A percentile compares a stretch with the other conserved stretches of the same genome.
These are phyloP conservation scores for Beta corolliflora DNA, from an alignment of 179 eudicot species.

Conservation along the genomic window DNA sequence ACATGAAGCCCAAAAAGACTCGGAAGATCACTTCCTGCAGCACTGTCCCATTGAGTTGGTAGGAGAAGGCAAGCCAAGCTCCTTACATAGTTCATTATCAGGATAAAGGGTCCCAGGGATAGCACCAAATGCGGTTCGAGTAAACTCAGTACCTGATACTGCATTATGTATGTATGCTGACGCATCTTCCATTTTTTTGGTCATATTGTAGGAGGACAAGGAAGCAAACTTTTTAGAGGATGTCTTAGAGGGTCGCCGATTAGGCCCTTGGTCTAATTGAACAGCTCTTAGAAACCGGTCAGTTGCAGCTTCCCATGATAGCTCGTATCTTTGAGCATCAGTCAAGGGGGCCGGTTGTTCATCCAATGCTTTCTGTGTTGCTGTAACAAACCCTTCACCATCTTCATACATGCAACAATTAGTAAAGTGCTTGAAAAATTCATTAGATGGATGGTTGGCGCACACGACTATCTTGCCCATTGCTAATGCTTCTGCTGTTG, in stretches of 20 bases:
- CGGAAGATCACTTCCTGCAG: slow-evolving; percentile 7
- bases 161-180: slow-evolving; percentile 69
- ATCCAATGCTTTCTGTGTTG: slow-evolving; percentile 52
- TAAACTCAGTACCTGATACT: slow-evolving; percentile 50
- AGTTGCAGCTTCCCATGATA: slow-evolving; percentile 97
- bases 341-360: slow-evolving; percentile 72
- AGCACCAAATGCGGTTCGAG: slow-evolving; percentile 47
- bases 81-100: slow-evolving; percentile 65
- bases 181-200: slow-evolving; percentile 67
- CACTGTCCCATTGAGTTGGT: slow-evolving; percentile 22
- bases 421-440: slow-evolving; percentile 90
- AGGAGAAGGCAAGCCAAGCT: slow-evolving; percentile 55
- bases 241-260: slow-evolving; percentile 19
- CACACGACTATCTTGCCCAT: slow-evolving; percentile 97
- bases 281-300: slow-evolving; percentile 67
- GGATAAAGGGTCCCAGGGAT: slow-evolving; percentile 57
- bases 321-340: slow-evolving; percentile 63
- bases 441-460: slow-evolving; percentile 90
- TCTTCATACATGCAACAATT: slow-evolving; percentile 70
- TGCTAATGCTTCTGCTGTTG: slow-evolving; percentile 95
- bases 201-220: slow-evolving; percentile 49
- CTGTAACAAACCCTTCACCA: slow-evolving; percentile 59
- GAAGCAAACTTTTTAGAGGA: slow-evolving; percentile 59
- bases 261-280: slow-evolving; percentile 42
- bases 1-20: background rate